A percentile compares a stretch with the other conserved stretches of the same genome.
Evolutionary conservation across 2,329 filamentous ascomycete species (phyloP).

Genomic region (Microdochium nivale): DNA sequence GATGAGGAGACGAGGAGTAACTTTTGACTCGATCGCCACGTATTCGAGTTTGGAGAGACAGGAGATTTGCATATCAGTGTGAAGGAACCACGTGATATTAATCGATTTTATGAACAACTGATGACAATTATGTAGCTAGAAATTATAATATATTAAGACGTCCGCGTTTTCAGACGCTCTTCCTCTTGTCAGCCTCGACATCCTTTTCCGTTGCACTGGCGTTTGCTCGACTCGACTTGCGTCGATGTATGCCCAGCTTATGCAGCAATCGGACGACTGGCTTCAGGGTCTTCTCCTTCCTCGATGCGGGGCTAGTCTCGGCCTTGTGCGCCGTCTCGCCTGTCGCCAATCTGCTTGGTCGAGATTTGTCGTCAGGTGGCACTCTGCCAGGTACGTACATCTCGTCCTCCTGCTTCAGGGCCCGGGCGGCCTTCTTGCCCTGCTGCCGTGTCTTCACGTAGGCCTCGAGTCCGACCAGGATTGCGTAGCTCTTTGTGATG

Average conservation of each 20-base stretch:
- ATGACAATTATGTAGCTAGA: no score
- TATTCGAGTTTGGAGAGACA: no score
- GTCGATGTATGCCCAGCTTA: not conserved
- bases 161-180: not conserved
- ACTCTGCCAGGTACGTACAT: not conserved
- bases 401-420: not conserved
- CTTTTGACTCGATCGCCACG: no score
- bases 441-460: conserved; percentile 63
- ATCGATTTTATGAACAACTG: no score
- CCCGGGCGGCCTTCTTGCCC: conserved; percentile 42
- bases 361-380: not conserved
- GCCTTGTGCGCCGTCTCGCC: no score
- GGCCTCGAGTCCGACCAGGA: conserved; percentile 73
- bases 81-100: no score
- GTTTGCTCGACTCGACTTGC: not conserved
- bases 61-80: no score
- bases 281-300: not conserved
- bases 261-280: not conserved
- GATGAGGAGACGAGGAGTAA: no score
- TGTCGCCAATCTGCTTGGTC: not conserved
- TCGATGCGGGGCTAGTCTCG: not conserved
- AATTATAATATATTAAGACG: not conserved
- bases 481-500: conserved; percentile 73
- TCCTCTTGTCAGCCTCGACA: not conserved
- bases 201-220: not conserved